Conservation (phyloP, 176 grass and related monocot species). For the Typha latifolia region DNA sequence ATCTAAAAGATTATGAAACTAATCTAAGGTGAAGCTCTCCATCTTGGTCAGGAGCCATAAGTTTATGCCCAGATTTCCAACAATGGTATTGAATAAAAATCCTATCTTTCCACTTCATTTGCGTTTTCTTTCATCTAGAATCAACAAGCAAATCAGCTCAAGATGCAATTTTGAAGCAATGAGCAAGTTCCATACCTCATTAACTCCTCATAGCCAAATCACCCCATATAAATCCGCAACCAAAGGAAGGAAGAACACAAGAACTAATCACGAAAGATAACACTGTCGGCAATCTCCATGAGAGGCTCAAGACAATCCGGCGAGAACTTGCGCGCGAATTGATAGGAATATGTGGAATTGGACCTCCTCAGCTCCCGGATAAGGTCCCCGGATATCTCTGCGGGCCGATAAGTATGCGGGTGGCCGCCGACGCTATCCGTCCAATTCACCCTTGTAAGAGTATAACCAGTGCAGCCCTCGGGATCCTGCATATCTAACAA, state of each 20-base stretch:
- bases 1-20: not conserved
- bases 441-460: slow-evolving; percentile 89
- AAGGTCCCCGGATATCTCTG: slow-evolving; percentile 51
- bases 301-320: slow-evolving; percentile 42
- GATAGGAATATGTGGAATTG: slow-evolving; percentile 62
- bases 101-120: not conserved
- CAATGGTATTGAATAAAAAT: not conserved
- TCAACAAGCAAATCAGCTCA: not conserved
- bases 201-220: not conserved
- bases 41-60: not conserved
- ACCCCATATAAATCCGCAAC: not conserved
- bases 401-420: slow-evolving; percentile 63
- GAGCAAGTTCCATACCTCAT: slow-evolving; percentile 8
- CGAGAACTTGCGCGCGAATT: slow-evolving; percentile 84
- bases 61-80: not conserved
- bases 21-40: not conserved
- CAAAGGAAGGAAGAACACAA: slow-evolving; percentile 18
- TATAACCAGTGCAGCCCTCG: slow-evolving; percentile 54
- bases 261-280: slow-evolving; percentile 70
- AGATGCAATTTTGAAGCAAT: not conserved
- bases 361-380: slow-evolving; percentile 69
- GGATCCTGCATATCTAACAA: slow-evolving; percentile 94
- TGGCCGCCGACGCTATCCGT: slow-evolving; percentile 55
- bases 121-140: not conserved
- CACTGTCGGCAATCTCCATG: slow-evolving; percentile 52